Conservation (phyloP, 2,329 filamentous ascomycete species). For the Nemania serpens region DNA sequence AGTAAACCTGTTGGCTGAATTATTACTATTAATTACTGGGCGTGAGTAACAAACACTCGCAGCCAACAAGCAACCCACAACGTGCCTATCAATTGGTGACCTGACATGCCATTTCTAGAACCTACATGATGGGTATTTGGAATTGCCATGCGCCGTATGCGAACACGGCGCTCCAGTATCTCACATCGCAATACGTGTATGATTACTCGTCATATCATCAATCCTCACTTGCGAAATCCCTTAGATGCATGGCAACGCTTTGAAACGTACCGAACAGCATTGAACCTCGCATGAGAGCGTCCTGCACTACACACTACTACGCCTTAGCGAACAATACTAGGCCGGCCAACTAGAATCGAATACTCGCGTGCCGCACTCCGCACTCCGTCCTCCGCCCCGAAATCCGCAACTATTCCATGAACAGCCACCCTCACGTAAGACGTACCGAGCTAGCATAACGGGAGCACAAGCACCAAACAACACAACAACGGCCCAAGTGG, state of each 20-base stretch:
- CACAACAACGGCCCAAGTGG: background rate
- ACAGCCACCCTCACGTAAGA: slow-evolving; percentile 8
- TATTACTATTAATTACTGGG: slow-evolving; percentile 30
- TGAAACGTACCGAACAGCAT: background rate
- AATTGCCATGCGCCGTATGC: slow-evolving; percentile 19
- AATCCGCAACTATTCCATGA: slow-evolving; percentile 7
- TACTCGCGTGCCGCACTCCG: background rate
- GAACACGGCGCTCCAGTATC: slow-evolving; percentile 11
- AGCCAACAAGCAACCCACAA: slow-evolving; percentile 19
- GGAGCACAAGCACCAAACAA: background rate
- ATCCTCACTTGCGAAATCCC: too few relatives aligned
- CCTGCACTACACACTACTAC: too few relatives aligned
- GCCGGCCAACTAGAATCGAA: background rate
- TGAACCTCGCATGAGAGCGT: background rate
- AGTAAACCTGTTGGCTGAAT: slow-evolving; percentile 18
- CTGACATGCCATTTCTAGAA: slow-evolving; percentile 14
- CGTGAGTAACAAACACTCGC: slow-evolving; percentile 19
- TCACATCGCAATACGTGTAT: background rate
- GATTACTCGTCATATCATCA: background rate
- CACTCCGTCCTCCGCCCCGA: slow-evolving; percentile 4
- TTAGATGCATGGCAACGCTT: too few relatives aligned
- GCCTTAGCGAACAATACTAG: background rate
- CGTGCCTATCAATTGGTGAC: slow-evolving; percentile 14
- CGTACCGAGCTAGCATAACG: background rate
- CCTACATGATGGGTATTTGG: slow-evolving; percentile 21